Evolutionary conservation across 2,329 filamentous ascomycete genomes (phyloP), one percentile per base, ranked within the genome.

Genomic region (Talaromyces sp.): DNA sequence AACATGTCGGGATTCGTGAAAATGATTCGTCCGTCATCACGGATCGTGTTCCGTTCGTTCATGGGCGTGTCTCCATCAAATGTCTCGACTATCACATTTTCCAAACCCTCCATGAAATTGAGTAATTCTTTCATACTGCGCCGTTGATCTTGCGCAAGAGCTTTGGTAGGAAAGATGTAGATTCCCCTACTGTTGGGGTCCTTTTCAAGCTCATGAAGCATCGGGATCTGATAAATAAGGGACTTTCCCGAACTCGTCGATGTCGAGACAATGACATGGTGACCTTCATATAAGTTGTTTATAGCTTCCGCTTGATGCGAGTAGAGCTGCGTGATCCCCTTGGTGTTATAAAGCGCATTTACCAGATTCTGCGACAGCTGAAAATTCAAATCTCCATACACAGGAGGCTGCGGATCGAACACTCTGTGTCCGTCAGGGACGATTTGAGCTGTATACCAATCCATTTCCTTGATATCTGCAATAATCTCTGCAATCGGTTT

Each of bases 1-100:
- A 99, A 83, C 93, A 98, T 99, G 72, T 99, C 95, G 0, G 95
- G 95, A 71, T 99, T 99, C 0, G 95, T 99, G 73, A 99, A 97
- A 60, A 99, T 94, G 67, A 98, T 92, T 27, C 92, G 86, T 0
- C 90, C 95, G 77, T 96, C 88, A 45, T 98, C 93, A 6, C 94
- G 87, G 67, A 99, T 94, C 33, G 82, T 74, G 68, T 92, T 92
- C 24, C 95, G 86, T 67, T 90, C 88, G 5, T 79, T 77, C 87
- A 96, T 93, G 0, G 91, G 88, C 0, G 95, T 99, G 74, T 99
- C 95, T 7, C 95, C 95, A 74, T 99, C 95, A 70, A 96, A 98
- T 0, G 95, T 97, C 73, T 97, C 95, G 2, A 97, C 92, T 19
- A 96, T 80, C 0, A 88, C 81, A 48, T 91, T 83, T 72, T 93